These are phyloP conservation scores for Curvularia spicifera DNA, from an alignment of 2,329 filamentous ascomycete genomes.

Conservation along the genomic window DNA sequence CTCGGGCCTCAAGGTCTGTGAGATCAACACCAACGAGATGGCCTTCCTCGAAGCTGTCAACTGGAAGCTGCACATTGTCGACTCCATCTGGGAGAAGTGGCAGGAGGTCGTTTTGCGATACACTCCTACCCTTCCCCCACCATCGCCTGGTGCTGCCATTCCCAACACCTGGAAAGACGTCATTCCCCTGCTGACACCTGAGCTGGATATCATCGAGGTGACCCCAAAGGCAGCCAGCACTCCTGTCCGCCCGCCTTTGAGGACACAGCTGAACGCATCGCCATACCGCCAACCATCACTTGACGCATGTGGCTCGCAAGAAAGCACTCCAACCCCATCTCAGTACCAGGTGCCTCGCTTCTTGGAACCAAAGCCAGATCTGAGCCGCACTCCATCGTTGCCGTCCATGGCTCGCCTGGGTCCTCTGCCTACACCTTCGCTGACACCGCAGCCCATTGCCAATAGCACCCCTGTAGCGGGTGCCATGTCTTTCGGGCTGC, in stretches of 20 bases:
- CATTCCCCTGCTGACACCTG: constrained; percentile 63
- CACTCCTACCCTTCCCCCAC: constrained; percentile 64
- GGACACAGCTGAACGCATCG: constrained; percentile 33
- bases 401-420: constrained; percentile 62
- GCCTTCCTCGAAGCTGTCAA: constrained; percentile 87
- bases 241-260: constrained; percentile 34
- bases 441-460: constrained; percentile 64
- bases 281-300: constrained; percentile 32
- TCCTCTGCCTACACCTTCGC: constrained; percentile 66
- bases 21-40: constrained; percentile 98
- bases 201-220: constrained; percentile 58
- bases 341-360: constrained; percentile 54
- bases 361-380: constrained; percentile 59
- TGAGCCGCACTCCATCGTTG: constrained; percentile 61
- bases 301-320: constrained; percentile 45
- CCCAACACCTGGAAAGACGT: constrained; percentile 56
- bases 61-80: constrained; percentile 94
- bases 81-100: constrained; percentile 89
- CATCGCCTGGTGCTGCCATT: constrained; percentile 47
- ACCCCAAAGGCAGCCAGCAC: constrained; percentile 44
- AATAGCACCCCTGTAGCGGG: constrained; percentile 68
- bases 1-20: constrained; percentile 87
- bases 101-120: constrained; percentile 89
- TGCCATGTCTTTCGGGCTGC: constrained; percentile 56
- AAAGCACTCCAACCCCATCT: constrained; percentile 53